Evolutionary conservation across 495 filamentous ascomycete genomes (phyloP), one percentile per base, ranked within the genome.

Genomic region (Aspergillus conjunctus): DNA sequence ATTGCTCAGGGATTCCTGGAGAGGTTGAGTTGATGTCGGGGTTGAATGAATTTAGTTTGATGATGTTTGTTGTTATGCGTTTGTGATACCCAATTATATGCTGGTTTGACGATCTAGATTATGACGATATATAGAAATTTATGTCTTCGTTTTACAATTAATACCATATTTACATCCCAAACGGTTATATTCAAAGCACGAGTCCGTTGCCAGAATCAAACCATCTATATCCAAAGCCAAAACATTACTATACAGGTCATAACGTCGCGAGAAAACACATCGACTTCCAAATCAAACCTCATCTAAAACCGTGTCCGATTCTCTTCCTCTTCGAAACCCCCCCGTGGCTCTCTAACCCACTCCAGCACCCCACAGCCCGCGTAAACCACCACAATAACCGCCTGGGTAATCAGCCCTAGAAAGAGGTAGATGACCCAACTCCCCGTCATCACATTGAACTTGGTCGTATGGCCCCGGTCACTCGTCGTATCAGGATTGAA

Each of bases 1-100:
- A 97, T 99, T 67, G 86, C 91, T 15, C 95, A 98, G 73, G 95
- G 95, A n/a, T 99, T 96, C 76, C 74, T 99, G 67, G 93, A 97
- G 72, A 90, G 89, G 69, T 83, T 99, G 63, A 90, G 87, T 68
- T 97, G 80, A 92, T 61, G 33, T 30, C 2, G 10, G 15, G 26
- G 44, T 20, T 51, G 37, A 20, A 48, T 31, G 53, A 43, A 33
- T 49, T 21, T 30, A 14, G 39, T 15, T 58, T 58, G 39, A 41
- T 48, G 51, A 63, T 56, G 64, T 60, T 66, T 56, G 49, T 66
- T 56, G 49, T 50, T 59, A 60, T 56, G 39, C 32, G 55, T 58
- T 60, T 52, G 59, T 60, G 67, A 66, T 69, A 66, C 66, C 65
- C 65, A 52, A 49, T 60, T 56, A 39, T 46, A 21, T 21, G 37